These are phyloP conservation scores for Achaetomium macrosporum DNA, from an alignment of 2,329 filamentous ascomycete genomes.

Conservation along the genomic window DNA sequence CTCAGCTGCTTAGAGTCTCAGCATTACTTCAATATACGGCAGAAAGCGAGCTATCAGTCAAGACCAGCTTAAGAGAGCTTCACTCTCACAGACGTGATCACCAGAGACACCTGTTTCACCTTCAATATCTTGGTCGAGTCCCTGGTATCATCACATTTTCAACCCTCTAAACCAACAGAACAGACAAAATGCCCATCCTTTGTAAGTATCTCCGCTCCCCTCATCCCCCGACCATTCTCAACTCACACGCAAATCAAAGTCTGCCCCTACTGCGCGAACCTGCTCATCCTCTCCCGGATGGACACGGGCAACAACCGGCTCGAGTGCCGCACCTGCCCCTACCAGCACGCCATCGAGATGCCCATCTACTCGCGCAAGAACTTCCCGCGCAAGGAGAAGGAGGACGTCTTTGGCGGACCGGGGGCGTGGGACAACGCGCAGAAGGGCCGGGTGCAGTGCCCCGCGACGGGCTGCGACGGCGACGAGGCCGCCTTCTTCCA, in stretches of 20 bases:
- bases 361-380: constrained; percentile 77
- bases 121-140: background rate
- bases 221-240: background rate
- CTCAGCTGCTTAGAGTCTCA: no score
- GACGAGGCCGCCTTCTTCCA: constrained; percentile 89
- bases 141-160: background rate
- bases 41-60: no score
- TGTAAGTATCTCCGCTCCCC: constrained; percentile 18
- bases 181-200: constrained; percentile 23
- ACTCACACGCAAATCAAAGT: constrained; percentile 42
- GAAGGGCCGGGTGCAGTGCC: constrained; percentile 76
- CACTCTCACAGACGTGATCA: no score
- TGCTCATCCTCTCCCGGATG: constrained; percentile 65
- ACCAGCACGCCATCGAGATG: constrained; percentile 75
- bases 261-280: constrained; percentile 79
- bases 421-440: constrained; percentile 89
- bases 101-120: no score
- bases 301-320: constrained; percentile 67
- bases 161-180: background rate
- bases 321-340: constrained; percentile 93
- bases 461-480: constrained; percentile 72
- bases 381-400: constrained; percentile 80
- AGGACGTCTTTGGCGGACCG: constrained; percentile 83
- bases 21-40: no score
- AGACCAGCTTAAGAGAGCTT: no score